Percentiles rank a stretch among this genome's conserved stretches.
Evolutionary conservation across 140 eudicot species (phyloP).

Genomic region (Ambrosia hybrid): DNA sequence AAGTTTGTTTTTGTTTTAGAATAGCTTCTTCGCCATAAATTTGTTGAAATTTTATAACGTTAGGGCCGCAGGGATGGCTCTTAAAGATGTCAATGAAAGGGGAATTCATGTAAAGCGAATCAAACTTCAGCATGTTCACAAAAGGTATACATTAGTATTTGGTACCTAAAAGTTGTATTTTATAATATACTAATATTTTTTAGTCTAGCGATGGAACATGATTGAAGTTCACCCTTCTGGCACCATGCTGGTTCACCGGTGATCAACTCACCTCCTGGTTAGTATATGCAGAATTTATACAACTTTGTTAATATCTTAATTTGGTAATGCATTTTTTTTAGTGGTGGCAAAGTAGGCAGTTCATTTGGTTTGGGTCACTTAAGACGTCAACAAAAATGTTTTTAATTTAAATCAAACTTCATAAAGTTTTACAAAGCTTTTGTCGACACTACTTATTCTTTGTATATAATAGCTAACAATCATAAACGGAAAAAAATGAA

Average conservation of each 20-base stretch:
- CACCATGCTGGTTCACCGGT: constrained; percentile 74
- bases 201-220: constrained; percentile 68
- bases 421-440: too few species aligned
- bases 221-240: constrained; percentile 60
- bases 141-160: constrained; percentile 45
- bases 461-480: too few species aligned
- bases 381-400: too few species aligned
- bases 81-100: constrained; percentile 73
- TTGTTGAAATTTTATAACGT: constrained; percentile 77
- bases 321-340: too few species aligned
- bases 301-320: too few species aligned
- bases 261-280: neutral
- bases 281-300: too few species aligned
- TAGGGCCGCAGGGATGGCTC: constrained; percentile 85
- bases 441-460: too few species aligned
- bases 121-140: constrained; percentile 88
- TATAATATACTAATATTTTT: neutral
- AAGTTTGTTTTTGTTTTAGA: too few species aligned
- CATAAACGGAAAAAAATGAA: too few species aligned
- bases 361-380: too few species aligned
- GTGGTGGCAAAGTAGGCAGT: too few species aligned
- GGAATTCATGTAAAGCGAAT: constrained; percentile 92
- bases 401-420: too few species aligned
- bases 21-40: constrained; percentile 59
- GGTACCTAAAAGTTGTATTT: neutral